Base-by-base conservation (phyloP, 2,329 filamentous ascomycete genomes). In the Biscogniauxia sp. region DNA sequence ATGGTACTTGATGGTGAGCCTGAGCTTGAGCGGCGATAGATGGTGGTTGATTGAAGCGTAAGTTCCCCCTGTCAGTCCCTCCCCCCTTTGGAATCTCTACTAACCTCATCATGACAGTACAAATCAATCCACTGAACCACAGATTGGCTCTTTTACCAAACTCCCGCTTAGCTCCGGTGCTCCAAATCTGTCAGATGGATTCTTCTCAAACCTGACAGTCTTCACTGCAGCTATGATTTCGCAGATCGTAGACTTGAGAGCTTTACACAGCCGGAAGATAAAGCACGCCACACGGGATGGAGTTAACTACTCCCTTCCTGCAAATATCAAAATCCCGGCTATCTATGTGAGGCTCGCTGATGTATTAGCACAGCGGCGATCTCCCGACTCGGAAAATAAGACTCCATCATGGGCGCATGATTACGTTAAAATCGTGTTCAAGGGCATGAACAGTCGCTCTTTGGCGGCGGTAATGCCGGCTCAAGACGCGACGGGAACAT, bases 11-110 rank as follows among this genome's bases (percentile, higher is more conserved):
- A 87, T 88, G 65, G 82, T 90, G 53, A 86, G 87, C 56, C 82
- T 92, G 72, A 88, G 88, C 71, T 80, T 90, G 70, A 82, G 83
- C 69, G 91, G 91, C 57, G 91, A 95, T 71, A 83, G 83, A 63
- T 96, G 91, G 91, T 93, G 89, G 87, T 78, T 93, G 61, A 79
- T 92, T 57, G 83, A 89, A 74, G 74, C 85, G 82, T 87, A 77
- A 77, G 83, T 79, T 28, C 55, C 59, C 37, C 3, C 13, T n/a
- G 15, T 37, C 20, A 53, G 28, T 60, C 51, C 20, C 55, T n/a
- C 11, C 20, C 20, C 49, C 20, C 52, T 49, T 54, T 20, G 51
- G n/a, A 32, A 57, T 55, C 41, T 60, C 66, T 59, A 68, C 61
- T 51, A 53, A 55, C 7, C 45, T 20, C 19, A 17, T 20, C 19